Conservation (phyloP, 805 yeast species). For the Pichia insulana region DNA sequence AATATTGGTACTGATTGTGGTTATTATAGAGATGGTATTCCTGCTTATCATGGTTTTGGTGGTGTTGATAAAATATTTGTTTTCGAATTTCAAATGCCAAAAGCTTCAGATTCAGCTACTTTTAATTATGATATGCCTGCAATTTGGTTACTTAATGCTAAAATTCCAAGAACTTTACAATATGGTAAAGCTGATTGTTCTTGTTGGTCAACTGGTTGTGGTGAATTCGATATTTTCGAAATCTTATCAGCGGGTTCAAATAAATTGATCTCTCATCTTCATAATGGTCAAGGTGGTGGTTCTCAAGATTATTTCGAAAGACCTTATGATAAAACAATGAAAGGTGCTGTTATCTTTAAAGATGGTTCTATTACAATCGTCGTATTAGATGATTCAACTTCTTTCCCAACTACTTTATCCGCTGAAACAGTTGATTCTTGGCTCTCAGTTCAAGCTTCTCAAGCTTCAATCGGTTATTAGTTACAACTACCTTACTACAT, state of each 20-base stretch:
- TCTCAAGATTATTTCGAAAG: constrained; percentile 83
- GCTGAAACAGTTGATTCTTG: constrained; percentile 50
- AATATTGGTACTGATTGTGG: constrained; percentile 59
- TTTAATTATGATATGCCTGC: constrained; percentile 81
- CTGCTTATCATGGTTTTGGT: constrained; percentile 91
- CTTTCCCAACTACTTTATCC: constrained; percentile 47
- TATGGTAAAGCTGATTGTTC: constrained; percentile 82
- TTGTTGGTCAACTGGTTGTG: constrained; percentile 96
- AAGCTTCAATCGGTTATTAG: constrained; percentile 21
- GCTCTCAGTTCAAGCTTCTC: constrained; percentile 45
- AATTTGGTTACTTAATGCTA: constrained; percentile 62
- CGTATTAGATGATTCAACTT: constrained; percentile 43
- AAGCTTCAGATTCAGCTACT: constrained; percentile 34
- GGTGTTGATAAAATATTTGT: constrained; percentile 81
- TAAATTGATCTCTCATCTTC: constrained; percentile 73
- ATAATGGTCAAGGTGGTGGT: constrained; percentile 87
- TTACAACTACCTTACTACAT: neutral
- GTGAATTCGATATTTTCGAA: constrained; percentile 95
- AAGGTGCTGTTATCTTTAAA: constrained; percentile 84
- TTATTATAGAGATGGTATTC: constrained; percentile 73
- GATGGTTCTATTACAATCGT: constrained; percentile 49
- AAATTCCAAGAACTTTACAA: constrained; percentile 87
- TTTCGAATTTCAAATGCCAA: constrained; percentile 92
- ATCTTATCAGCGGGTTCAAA: constrained; percentile 67
- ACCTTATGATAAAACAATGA: constrained; percentile 69